phyloP scores from a whole-genome alignment of 2,329 filamentous ascomycete species.

The Arachnomyces sp. region DNA sequence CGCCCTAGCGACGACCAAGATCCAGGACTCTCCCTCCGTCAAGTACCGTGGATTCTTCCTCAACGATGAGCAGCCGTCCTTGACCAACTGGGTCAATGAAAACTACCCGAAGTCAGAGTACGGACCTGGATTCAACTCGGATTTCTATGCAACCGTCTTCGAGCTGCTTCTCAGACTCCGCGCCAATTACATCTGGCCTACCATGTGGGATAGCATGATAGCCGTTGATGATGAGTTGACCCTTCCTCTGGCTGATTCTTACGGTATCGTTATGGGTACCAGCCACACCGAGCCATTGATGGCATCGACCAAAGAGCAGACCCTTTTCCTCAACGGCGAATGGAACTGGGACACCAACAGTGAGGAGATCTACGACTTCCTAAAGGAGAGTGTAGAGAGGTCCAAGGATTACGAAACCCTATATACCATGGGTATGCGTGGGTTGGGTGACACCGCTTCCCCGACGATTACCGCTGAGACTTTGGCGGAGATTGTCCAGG shows the following conservation, averaged over 20 bases:
- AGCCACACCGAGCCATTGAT: slow-evolving; percentile 68
- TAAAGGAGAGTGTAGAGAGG: slow-evolving; percentile 57
- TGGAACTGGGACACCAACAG: slow-evolving; percentile 68
- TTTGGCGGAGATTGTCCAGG: slow-evolving; percentile 52
- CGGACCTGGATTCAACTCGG: slow-evolving; percentile 42
- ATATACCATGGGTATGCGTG: slow-evolving; percentile 62
- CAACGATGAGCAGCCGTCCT: slow-evolving; percentile 60
- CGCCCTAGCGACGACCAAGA: slow-evolving; percentile 45
- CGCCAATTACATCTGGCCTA: slow-evolving; percentile 69
- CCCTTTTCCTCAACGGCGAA: slow-evolving; percentile 39
- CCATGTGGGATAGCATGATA: slow-evolving; percentile 63
- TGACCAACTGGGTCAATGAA: slow-evolving; percentile 58
- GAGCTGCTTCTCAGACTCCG: slow-evolving; percentile 61
- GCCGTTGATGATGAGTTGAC: slow-evolving; percentile 61
- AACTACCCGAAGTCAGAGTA: slow-evolving; percentile 42
- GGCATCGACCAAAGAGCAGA: slow-evolving; percentile 41
- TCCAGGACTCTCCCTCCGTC: slow-evolving; percentile 53
- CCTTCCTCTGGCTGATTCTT: slow-evolving; percentile 63
- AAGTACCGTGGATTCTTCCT: slow-evolving; percentile 63
- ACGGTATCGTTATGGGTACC: slow-evolving; percentile 63
- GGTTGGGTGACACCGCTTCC: slow-evolving; percentile 55
- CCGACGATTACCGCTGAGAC: slow-evolving; percentile 43
- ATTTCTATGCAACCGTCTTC: slow-evolving; percentile 61
- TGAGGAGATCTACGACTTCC: slow-evolving; percentile 58
- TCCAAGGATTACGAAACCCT: slow-evolving; percentile 58